Evolutionary conservation across 208 protist genomes (phyloP).

Genomic region (Acanthamoeba castellanii): DNA sequence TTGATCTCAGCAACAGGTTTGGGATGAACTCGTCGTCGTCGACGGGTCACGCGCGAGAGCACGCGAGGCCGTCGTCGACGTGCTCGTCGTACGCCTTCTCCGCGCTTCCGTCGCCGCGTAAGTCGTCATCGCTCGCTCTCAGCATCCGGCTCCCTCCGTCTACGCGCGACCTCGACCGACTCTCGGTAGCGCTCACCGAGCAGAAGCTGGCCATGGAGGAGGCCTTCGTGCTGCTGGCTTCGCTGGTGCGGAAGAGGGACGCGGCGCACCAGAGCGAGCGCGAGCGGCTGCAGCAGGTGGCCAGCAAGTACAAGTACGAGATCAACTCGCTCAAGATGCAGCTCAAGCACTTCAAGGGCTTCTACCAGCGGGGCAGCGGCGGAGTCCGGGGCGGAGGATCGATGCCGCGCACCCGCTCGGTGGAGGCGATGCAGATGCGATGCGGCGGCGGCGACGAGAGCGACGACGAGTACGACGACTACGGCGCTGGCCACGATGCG

Average conservation of each 20-base stretch:
- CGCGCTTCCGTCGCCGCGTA: not conserved
- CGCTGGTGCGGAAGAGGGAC: constrained; percentile 22
- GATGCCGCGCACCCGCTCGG: not conserved
- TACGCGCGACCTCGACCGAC: not conserved
- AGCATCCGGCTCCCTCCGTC: not conserved
- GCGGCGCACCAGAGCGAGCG: not conserved
- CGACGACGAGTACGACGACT: constrained; percentile 21
- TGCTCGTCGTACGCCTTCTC: constrained; percentile 14
- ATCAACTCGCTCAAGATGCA: constrained; percentile 57
- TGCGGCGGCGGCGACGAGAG: not conserved
- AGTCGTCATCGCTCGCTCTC: not conserved
- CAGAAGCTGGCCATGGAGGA: constrained; percentile 60
- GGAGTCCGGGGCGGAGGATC: not conserved
- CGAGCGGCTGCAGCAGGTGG: not conserved
- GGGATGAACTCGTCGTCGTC: not conserved
- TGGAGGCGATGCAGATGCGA: not conserved
- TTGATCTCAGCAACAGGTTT: not conserved
- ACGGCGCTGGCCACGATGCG: not conserved
- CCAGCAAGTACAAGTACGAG: constrained; percentile 60
- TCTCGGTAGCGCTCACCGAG: not conserved
- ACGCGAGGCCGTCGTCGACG: not conserved
- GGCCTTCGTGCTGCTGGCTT: not conserved
- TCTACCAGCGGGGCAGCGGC: not conserved
- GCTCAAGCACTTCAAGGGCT: constrained; percentile 36
- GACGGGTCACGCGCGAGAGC: not conserved